Evolutionary conservation across 495 filamentous ascomycete species (phyloP), one percentile per base, ranked within the genome.

Genomic region (Letharia columbiana): DNA sequence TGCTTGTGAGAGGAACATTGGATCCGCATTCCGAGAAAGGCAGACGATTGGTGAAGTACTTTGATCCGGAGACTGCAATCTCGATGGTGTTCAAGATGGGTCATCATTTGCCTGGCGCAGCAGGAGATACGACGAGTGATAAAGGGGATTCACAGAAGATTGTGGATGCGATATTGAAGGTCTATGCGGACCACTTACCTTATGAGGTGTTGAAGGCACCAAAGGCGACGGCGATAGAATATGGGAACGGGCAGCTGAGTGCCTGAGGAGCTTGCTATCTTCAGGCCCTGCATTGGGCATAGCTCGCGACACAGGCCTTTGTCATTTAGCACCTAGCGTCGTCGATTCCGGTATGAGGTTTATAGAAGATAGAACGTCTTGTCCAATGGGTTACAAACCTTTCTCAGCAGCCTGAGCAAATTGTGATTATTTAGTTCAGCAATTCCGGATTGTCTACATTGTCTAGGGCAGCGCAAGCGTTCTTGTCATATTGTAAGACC

Each of bases 1-100:
- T 76, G 40, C 74, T 75, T 66, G 69, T 77, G n/a, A 40, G 73
- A 45, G 75, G 75, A 1, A 61, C 18, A 15, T 35, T 69, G 60
- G 75, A 77, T 70, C 74, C 70, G 50, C 72, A 69, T 60, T 31
- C 61, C 35, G 70, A 74, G 23, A 69, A 70, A 39, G 63, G 70
- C n/a, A 68, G 70, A 33, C 58, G 67, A 39, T 50, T 77, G 45
- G 68, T 47, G 33, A 61, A 67, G 28, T 70, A 67, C 67, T 76
- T 72, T 67, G 72, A 73, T 47, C 17, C 15, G 23, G 61, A 70
- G 39, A 72, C 28, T 17, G 64, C 67, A 45, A 59, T 50, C n/a
- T 37, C 63, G 33, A 35, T 73, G 54, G 71, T 71, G 65, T 73
- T 73, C 61, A 56, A 64, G 4, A 67, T 72, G 64, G 71, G 74